Evolutionary conservation across 805 yeast genomes (phyloP), one percentile per base, ranked within the genome.

Genomic region (Grigorovia yakushimaensis): DNA sequence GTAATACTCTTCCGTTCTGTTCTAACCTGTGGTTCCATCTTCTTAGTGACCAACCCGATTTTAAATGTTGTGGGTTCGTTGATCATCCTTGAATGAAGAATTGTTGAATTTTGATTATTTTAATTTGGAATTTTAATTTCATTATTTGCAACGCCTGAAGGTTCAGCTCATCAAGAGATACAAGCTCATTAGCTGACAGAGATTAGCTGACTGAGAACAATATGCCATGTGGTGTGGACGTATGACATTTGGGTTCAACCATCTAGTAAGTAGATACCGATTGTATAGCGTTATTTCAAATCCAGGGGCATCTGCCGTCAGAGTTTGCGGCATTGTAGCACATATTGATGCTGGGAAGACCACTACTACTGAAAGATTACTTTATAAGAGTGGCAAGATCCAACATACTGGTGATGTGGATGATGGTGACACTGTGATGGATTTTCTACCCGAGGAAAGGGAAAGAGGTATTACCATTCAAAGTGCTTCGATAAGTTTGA

Each of bases 341-440:
- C 98, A 93, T 62, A 93, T 93, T 46, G 98, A 93, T 70, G 98
- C 98, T 2, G 98, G 98, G 0, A 93, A 93, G 65, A 93, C 98
- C 3, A 93, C 98, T 1, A 89, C 98, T 1, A 91, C 98, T 0
- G 98, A 93, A 62, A 71, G 98, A 42, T 85, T 93, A 88, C 77
- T 93, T n/a, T 91, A 76, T 60, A 89, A 84, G 61, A 75, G 89
- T 46, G 98, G 98, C 0, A 73, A 82, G 49, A 91, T 85, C 1
- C 71, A 72, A 23, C 64, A 88, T 21, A 82, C 93, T 3, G 98
- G 98, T 0, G 81, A 93, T 58, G 98, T 93, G 4, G 98, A 93
- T 57, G 85, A 88, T 54, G 98, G 98, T 18, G 96, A 93, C 58
- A 93, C 98, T 0, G 93, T 89, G 2, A 93, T 96, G 2, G 98